Evolutionary conservation across 257 asterid species (phyloP).

Genomic region (Avicennia marina): DNA sequence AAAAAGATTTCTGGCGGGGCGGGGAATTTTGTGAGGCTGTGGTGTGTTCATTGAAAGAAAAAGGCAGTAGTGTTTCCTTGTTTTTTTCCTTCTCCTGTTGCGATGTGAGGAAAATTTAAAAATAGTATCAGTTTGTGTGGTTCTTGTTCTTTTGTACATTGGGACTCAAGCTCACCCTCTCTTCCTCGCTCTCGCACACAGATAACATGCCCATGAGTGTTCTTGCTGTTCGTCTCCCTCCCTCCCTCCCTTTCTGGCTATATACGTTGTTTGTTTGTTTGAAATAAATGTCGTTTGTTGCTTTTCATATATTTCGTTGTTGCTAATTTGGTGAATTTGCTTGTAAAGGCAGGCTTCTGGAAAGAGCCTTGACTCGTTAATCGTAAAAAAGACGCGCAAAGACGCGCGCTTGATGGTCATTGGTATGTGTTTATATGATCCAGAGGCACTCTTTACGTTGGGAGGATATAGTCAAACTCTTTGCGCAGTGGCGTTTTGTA

Average conservation of each 20-base stretch:
- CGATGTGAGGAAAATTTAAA: conserved; percentile 30
- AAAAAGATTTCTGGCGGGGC: conserved; percentile 12
- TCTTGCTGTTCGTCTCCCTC: conserved; percentile 15
- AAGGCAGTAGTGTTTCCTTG: no score
- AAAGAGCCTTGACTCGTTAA: no score
- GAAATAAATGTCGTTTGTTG: not conserved
- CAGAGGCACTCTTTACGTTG: conserved; percentile 10
- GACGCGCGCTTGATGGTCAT: conserved; percentile 12
- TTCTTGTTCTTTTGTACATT: conserved; percentile 25
- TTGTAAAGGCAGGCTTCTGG: not conserved
- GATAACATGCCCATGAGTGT: conserved; percentile 16
- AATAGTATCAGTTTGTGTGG: conserved; percentile 45
- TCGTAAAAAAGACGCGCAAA: no score
- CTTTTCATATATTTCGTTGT: not conserved
- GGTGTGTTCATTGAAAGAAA: conserved; percentile 28
- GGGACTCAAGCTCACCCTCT: conserved; percentile 13
- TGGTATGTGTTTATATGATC: not conserved
- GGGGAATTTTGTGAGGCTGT: conserved; percentile 57
- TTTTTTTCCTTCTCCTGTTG: conserved; percentile 22
- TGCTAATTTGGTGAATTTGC: not conserved
- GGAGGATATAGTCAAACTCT: not conserved
- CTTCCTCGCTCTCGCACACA: not conserved
- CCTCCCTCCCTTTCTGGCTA: conserved; percentile 16
- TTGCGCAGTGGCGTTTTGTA: not conserved
- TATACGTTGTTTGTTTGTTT: not conserved